Evolutionary conservation across 495 filamentous ascomycete species (phyloP).

Genomic region (Hypoxylon lenormandii): DNA sequence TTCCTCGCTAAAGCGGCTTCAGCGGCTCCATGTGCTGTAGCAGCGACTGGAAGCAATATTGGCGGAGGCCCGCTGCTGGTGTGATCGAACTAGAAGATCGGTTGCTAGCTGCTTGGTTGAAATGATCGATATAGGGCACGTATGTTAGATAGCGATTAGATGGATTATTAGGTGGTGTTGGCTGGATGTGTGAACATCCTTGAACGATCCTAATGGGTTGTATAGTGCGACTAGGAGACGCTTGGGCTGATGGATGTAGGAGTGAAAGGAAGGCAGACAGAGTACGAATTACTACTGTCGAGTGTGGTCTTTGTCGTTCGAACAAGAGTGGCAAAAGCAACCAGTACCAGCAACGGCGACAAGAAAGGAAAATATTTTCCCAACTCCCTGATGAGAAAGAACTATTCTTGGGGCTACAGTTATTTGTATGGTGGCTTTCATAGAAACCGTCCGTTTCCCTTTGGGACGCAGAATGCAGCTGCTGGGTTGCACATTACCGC

Average conservation of each 20-base stretch:
- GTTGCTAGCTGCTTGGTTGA: constrained; percentile 3
- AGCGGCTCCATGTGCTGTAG: constrained; percentile 23
- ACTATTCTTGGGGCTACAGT: constrained; percentile 42
- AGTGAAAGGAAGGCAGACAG: constrained; percentile 24
- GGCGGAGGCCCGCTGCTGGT: constrained; percentile 20
- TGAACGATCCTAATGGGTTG: constrained; percentile 13
- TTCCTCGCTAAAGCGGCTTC: constrained; percentile 29
- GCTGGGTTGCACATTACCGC: constrained; percentile 43
- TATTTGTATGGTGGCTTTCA: constrained; percentile 51
- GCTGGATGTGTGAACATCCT: constrained; percentile 18
- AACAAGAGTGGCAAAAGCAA: constrained; percentile 21
- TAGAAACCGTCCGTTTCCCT: constrained; percentile 22
- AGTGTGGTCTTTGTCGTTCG: constrained; percentile 45
- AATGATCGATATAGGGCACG: constrained; percentile 5
- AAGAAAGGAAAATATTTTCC: constrained; percentile 45
- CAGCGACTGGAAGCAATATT: constrained; percentile 24
- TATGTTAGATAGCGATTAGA: constrained; percentile 4
- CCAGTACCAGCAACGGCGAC: constrained; percentile 18
- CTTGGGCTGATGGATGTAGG: constrained; percentile 7
- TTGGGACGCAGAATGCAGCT: constrained; percentile 39
- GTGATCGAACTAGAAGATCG: constrained; percentile 13
- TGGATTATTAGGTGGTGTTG: constrained; percentile 4
- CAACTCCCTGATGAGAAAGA: constrained; percentile 38
- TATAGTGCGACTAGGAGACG: constrained; percentile 15
- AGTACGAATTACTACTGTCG: constrained; percentile 27